Base-by-base conservation (phyloP, 192 early-diverging fungal genomes). In the Gaertneriomyces sp. region DNA sequence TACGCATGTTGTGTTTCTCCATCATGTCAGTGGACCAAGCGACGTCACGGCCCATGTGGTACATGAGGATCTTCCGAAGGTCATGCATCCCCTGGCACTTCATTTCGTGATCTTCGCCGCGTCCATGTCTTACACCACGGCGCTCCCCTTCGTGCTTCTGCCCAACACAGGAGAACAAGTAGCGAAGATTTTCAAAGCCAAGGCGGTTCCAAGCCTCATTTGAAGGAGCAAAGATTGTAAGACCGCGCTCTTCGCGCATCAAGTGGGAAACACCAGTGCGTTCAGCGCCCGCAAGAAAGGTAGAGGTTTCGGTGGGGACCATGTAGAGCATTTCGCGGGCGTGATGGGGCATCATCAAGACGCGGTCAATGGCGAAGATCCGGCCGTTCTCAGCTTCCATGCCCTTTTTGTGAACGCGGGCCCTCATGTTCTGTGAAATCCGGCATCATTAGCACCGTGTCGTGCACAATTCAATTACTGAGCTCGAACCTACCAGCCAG, bases 61-160 rank as follows among this genome's bases (percentile, higher is more conserved):
- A 74, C 59, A 60, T n/a, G 40, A 76, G 16, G 41, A 76, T 76
- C 53, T 71, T 66, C 68, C 74, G 73, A 16, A 74, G 51, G 16
- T 74, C 71, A 43, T 74, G 17, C 4, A 11, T 8, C 10, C 72
- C 72, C 20, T 60, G 9, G 58, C 58, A 60, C n/a, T 25, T 12
- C 47, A 49, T 49, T 33, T 33, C 25, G 25, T 33, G 25, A 33
- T 33, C 25, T 33, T 33, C 25, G 25, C 2, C 25, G 2, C 25
- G 25, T 33, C 25, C 25, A 33, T 33, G 25, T 33, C 2, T 33
- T 33, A 2, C 25, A 33, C 25, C 25, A 33, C 25, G 25, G 25
- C 12, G 14, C 47, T 17, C 16, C 1, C 12, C 47, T n/a, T 60
- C 41, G 9, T 38, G 9, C 52, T 64, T 16, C 63, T 66, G 64